These are phyloP conservation scores for Hypsizygus marmoreus DNA, from an alignment of 768 basidiomycete genomes.

Conservation along the genomic window DNA sequence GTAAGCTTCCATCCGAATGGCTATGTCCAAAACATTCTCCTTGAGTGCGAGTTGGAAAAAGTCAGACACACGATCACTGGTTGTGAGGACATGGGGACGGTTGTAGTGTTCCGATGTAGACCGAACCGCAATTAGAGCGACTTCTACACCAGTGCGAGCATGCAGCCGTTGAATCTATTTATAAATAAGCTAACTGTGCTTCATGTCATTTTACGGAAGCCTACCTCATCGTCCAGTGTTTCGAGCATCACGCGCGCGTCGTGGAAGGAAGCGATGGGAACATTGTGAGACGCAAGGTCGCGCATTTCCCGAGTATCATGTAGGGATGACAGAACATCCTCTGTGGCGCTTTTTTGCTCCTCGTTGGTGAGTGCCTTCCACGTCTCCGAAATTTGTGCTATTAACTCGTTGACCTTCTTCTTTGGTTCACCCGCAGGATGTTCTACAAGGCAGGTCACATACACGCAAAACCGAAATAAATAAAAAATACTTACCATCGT, in stretches of 20 bases:
- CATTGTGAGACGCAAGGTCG: background rate
- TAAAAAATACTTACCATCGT: background rate
- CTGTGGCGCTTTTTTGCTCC: background rate
- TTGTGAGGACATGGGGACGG: too few species aligned
- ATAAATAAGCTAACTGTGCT: background rate
- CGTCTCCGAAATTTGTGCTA: background rate
- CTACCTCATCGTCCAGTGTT: background rate
- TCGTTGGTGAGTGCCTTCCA: constrained; percentile 4
- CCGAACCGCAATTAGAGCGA: too few species aligned
- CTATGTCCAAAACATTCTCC: background rate
- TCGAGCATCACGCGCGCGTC: background rate
- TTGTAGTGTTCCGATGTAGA: too few species aligned
- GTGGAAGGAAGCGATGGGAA: background rate
- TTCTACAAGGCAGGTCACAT: background rate
- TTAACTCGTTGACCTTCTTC: constrained; percentile 5
- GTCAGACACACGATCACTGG: too few species aligned
- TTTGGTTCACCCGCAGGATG: background rate
- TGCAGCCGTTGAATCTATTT: too few species aligned
- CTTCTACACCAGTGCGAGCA: too few species aligned
- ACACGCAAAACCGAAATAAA: background rate
- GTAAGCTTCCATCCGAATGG: background rate
- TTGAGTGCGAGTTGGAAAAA: too few species aligned
- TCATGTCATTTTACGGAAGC: background rate
- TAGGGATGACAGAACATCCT: background rate
- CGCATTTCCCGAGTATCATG: background rate